Conservation (phyloP, 148 eudicot species). For the Fagopyrum tataricum region DNA sequence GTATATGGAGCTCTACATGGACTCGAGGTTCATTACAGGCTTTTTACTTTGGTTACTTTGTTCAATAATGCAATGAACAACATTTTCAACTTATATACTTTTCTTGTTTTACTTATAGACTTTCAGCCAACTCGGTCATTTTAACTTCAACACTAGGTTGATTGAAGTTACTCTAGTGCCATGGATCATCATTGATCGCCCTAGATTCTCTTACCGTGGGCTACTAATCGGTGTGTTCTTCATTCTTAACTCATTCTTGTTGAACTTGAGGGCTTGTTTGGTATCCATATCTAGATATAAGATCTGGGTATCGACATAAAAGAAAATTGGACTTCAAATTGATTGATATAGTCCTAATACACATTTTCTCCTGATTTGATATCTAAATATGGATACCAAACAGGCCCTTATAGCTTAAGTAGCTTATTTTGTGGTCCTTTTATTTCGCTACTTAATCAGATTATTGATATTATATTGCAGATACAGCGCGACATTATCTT, state of each 20-base stretch:
- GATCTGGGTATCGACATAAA: too few species aligned
- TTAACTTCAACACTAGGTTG: constrained; percentile 44
- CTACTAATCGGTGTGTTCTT: constrained; percentile 62
- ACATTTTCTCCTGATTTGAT: too few species aligned
- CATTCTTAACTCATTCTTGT: not conserved
- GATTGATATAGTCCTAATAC: too few species aligned
- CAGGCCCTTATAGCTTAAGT: not conserved
- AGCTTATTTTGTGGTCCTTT: constrained; percentile 13
- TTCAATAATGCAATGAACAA: not conserved
- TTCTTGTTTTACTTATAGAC: constrained; percentile 41
- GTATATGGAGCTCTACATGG: constrained; percentile 96
- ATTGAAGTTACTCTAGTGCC: constrained; percentile 59
- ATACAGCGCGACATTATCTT: constrained; percentile 84
- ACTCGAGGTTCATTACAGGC: constrained; percentile 45
- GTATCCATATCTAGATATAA: too few species aligned
- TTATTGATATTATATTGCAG: constrained; percentile 35
- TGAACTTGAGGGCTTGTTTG: too few species aligned
- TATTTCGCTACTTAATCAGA: not conserved
- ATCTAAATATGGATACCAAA: too few species aligned
- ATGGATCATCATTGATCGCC: constrained; percentile 65
- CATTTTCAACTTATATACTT: not conserved
- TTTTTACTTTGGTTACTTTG: constrained; percentile 3
- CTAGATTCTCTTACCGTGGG: constrained; percentile 83
- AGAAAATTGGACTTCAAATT: too few species aligned
- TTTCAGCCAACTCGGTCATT: constrained; percentile 82